Conservation (phyloP, 768 basidiomycete species). For the Pisolithus marmoratus region DNA sequence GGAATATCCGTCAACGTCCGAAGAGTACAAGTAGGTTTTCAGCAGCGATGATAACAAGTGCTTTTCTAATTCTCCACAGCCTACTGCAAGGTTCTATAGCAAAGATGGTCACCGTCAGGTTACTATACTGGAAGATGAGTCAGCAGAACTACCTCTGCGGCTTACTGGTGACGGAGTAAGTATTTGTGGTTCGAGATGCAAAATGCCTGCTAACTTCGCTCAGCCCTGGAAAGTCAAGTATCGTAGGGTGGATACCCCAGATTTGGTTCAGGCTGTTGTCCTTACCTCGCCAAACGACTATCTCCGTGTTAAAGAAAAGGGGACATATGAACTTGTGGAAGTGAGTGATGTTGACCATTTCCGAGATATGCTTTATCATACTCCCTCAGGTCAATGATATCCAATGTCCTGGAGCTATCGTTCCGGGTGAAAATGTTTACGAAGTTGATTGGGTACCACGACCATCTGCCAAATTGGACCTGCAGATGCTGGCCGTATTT, state of each 20-base stretch:
- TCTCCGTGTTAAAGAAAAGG: slow-evolving; percentile 68
- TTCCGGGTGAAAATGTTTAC: slow-evolving; percentile 55
- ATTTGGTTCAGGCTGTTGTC: slow-evolving; percentile 34
- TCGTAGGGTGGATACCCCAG: slow-evolving; percentile 43
- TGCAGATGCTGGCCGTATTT: slow-evolving; percentile 48
- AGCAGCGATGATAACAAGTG: background rate
- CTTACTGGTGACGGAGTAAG: slow-evolving; percentile 88
- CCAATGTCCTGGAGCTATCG: slow-evolving; percentile 76
- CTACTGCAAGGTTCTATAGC: slow-evolving; percentile 84
- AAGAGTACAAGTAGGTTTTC: slow-evolving; percentile 56
- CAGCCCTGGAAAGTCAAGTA: slow-evolving; percentile 93
- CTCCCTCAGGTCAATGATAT: slow-evolving; percentile 64
- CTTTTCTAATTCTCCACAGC: slow-evolving; percentile 36
- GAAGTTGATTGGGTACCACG: slow-evolving; percentile 74
- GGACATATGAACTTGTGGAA: slow-evolving; percentile 67
- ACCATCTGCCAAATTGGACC: slow-evolving; percentile 66
- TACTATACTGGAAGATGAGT: slow-evolving; percentile 69
- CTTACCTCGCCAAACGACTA: slow-evolving; percentile 64
- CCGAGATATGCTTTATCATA: background rate
- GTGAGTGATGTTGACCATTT: slow-evolving; percentile 34
- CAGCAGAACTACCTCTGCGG: slow-evolving; percentile 69
- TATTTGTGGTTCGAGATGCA: slow-evolving; percentile 4
- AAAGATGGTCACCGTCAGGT: slow-evolving; percentile 49
- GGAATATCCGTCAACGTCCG: slow-evolving; percentile 82
- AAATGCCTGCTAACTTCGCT: slow-evolving; percentile 4